Conservation (phyloP, 2,329 filamentous ascomycete genomes). For the Alternaria triticimaculans region DNA sequence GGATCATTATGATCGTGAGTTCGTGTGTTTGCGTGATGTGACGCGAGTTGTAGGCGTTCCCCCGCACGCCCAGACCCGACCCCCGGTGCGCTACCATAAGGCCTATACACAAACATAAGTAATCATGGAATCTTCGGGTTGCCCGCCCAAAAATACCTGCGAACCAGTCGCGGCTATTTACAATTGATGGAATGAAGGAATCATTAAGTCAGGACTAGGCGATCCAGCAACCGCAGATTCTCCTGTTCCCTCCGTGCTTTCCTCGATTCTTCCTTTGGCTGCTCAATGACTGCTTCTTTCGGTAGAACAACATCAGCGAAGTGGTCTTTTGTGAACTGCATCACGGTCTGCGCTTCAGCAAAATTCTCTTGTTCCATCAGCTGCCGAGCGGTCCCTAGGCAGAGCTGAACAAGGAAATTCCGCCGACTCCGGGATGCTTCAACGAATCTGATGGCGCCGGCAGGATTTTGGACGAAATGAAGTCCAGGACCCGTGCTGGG, state of each 20-base stretch:
- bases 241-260: constrained; percentile 20
- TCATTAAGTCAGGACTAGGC: constrained; percentile 29
- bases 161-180: not conserved
- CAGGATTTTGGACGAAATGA: constrained; percentile 30
- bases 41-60: not conserved
- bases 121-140: not conserved
- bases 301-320: constrained; percentile 41
- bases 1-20: not conserved
- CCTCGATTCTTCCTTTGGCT: not conserved
- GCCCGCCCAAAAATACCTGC: not conserved
- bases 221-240: constrained; percentile 37
- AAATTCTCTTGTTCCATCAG: constrained; percentile 37
- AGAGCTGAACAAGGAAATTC: constrained; percentile 39
- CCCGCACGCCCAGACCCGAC: constrained; percentile 4
- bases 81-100: constrained; percentile 9
- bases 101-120: not conserved
- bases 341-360: constrained; percentile 35
- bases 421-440: constrained; percentile 16
- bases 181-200: not conserved
- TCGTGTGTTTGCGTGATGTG: not conserved
- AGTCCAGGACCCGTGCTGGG: constrained; percentile 29
- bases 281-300: constrained; percentile 7
- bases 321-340: constrained; percentile 39
- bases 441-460: constrained; percentile 22
- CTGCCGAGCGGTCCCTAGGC: constrained; percentile 38